A percentile compares a stretch with the other conserved stretches of the same genome.
Conservation (phyloP, 2,329 filamentous ascomycete species). For the Elsinoe perseae region DNA sequence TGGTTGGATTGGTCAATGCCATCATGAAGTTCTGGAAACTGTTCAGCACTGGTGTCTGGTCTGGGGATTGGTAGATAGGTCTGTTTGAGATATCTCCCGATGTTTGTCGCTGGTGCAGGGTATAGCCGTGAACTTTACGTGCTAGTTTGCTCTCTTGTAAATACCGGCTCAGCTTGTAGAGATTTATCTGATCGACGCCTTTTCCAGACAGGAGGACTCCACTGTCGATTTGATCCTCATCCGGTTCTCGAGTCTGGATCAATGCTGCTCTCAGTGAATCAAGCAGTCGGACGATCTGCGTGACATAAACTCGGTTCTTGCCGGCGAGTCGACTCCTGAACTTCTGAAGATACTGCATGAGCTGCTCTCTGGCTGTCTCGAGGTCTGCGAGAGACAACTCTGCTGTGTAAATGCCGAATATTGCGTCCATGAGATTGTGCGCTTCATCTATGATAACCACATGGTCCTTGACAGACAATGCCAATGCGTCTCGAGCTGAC, state of each 20-base stretch:
- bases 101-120: conserved; percentile 45
- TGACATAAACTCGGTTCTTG: conserved; percentile 83
- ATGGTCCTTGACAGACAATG: conserved; percentile 76
- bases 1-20: conserved; percentile 76
- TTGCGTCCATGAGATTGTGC: conserved; percentile 94
- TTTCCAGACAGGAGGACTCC: conserved; percentile 71
- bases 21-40: conserved; percentile 64
- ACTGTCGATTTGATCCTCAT: conserved; percentile 55
- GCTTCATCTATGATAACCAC: conserved; percentile 96
- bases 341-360: conserved; percentile 74
- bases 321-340: conserved; percentile 86
- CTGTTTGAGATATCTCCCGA: conserved; percentile 20
- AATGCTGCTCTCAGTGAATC: conserved; percentile 69
- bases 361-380: conserved; percentile 61
- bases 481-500: conserved; percentile 77
- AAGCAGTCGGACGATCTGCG: conserved; percentile 75
- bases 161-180: conserved; percentile 80
- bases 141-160: conserved; percentile 87
- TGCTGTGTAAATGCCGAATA: conserved; percentile 77
- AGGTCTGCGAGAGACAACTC: conserved; percentile 68
- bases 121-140: conserved; percentile 89
- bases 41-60: conserved; percentile 48
- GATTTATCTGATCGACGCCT: conserved; percentile 89
- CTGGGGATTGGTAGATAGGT: conserved; percentile 20
- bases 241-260: conserved; percentile 30